Percentiles rank a stretch among this genome's conserved stretches.
These are phyloP conservation scores for Microcos paniculata DNA, from an alignment of 345 rosid genomes.

Conservation along the genomic window DNA sequence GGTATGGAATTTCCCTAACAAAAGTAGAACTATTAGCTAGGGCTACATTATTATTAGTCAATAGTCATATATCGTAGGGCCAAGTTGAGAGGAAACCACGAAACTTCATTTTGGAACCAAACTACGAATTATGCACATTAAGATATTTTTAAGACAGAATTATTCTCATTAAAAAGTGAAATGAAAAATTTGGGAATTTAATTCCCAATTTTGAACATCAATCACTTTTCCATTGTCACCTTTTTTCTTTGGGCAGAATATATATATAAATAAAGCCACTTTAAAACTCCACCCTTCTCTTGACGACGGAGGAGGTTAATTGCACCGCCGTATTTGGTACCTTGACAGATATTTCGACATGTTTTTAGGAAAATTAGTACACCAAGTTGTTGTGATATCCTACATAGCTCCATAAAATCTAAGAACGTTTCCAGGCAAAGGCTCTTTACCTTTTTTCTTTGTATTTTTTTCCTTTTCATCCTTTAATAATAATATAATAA, in stretches of 20 bases:
- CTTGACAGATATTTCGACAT: neutral
- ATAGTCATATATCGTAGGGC: neutral
- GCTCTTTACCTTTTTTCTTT: neutral
- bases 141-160: neutral
- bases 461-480: neutral
- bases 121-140: neutral
- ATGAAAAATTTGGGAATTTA: neutral
- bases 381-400: neutral
- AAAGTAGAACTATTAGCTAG: neutral
- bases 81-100: neutral
- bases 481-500: too few relatives aligned
- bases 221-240: neutral
- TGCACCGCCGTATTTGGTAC: neutral
- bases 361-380: neutral
- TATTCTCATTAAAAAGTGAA: neutral
- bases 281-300: neutral
- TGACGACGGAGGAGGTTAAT: neutral
- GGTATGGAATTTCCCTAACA: neutral
- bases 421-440: neutral
- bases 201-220: neutral
- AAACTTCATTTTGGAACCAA: neutral
- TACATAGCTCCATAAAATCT: neutral
- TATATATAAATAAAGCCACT: neutral
- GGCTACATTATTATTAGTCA: neutral
- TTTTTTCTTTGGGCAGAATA: neutral